These are phyloP conservation scores for Taphrina communis DNA, from an alignment of 1,139 yeast genomes.

Conservation along the genomic window DNA sequence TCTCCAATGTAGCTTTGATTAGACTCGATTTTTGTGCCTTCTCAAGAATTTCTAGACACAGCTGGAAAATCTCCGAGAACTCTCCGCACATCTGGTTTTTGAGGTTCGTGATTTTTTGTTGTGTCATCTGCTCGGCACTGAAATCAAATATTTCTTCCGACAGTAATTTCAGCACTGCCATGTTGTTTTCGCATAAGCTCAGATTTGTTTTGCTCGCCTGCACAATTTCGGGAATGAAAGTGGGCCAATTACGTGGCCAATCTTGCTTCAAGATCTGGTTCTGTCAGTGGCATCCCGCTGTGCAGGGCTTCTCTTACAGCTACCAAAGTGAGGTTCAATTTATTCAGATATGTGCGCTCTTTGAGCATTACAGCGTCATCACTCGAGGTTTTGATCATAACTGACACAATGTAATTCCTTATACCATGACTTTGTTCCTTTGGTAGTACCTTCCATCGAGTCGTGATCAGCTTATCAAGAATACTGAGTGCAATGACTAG, in stretches of 20 bases:
- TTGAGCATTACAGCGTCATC: constrained; percentile 75
- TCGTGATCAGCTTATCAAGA: constrained; percentile 84
- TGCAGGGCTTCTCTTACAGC: constrained; percentile 41
- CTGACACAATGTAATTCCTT: constrained; percentile 87
- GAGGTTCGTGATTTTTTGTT: constrained; percentile 84
- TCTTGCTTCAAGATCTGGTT: constrained; percentile 88
- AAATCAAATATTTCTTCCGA: constrained; percentile 96
- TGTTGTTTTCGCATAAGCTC: constrained; percentile 95
- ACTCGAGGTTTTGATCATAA: constrained; percentile 91
- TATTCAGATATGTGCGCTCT: constrained; percentile 84
- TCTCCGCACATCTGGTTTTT: constrained; percentile 86
- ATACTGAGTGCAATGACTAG: constrained; percentile 77
- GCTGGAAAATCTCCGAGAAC: constrained; percentile 87
- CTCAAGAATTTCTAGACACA: constrained; percentile 91
- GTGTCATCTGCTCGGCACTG: constrained; percentile 94
- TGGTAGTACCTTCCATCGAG: constrained; percentile 93
- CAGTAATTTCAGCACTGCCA: constrained; percentile 84
- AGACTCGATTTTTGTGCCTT: constrained; percentile 83
- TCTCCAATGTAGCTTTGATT: constrained; percentile 81
- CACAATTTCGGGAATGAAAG: constrained; percentile 91
- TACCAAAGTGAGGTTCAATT: constrained; percentile 90
- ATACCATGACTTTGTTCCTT: constrained; percentile 81
- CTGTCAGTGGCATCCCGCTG: neutral
- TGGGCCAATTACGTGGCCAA: constrained; percentile 99
- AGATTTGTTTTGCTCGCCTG: constrained; percentile 81